Conservation (phyloP, 345 rosid genomes). For the Angophora floribunda region DNA sequence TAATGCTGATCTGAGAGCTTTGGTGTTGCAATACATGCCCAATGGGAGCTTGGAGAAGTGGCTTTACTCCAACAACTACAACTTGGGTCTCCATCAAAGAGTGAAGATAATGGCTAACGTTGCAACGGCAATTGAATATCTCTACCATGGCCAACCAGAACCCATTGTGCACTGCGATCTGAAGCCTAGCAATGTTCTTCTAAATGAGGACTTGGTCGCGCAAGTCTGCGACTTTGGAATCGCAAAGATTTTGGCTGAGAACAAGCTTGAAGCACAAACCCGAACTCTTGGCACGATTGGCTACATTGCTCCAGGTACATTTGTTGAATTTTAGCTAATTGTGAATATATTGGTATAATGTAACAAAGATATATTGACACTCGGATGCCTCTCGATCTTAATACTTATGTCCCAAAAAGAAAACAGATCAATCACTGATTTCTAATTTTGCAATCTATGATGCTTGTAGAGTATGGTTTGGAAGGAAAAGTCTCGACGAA, state of each 20-base stretch:
- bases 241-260: not conserved
- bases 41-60: not conserved
- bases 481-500: not conserved
- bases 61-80: not conserved
- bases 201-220: not conserved
- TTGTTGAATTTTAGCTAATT: not conserved
- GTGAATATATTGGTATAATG: not conserved
- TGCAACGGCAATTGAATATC: not conserved
- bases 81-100: not conserved
- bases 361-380: not conserved
- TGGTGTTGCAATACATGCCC: slow-evolving; percentile 3
- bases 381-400: not conserved
- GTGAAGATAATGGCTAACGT: not conserved
- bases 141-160: not conserved
- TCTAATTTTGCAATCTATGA: not conserved
- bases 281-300: not conserved
- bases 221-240: not conserved
- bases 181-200: not conserved
- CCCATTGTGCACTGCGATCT: not conserved
- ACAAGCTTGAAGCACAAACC: not conserved
- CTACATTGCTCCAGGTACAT: not conserved
- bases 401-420: not conserved
- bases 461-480: rapidly evolving
- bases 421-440: rapidly evolving
- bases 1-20: not conserved